phyloP scores from a whole-genome alignment of 352 stramenopile genomes.

The Globisporangium emineosum region DNA sequence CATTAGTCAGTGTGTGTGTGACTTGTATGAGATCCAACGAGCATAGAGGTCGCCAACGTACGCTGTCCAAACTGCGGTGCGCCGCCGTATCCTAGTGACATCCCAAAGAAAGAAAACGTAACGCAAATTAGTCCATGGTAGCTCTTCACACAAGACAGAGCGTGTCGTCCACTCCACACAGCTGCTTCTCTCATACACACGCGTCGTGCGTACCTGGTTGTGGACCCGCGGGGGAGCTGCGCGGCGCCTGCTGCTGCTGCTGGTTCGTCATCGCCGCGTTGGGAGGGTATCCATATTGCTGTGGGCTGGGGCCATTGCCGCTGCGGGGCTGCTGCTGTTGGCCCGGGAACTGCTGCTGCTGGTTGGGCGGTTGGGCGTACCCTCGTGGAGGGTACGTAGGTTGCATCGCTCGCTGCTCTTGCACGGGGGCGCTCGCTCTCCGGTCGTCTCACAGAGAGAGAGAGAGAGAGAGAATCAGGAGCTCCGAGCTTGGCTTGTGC shows the following conservation, averaged over 20 bases:
- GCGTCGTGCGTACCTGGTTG: conserved; percentile 6
- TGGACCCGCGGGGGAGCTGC: conserved; percentile 9
- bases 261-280: conserved; percentile 11
- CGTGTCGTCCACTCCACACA: background rate
- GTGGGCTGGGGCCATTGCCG: conserved; percentile 7
- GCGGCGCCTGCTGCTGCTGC: conserved; percentile 9
- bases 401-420: conserved; percentile 25
- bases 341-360: conserved; percentile 17
- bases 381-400: conserved; percentile 42
- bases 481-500: background rate
- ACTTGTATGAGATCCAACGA: background rate
- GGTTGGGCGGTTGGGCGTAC: conserved; percentile 15
- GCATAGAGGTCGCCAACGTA: conserved; percentile 1
- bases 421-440: background rate
- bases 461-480: background rate
- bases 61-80: conserved; percentile 19
- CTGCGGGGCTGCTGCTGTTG: conserved; percentile 28
- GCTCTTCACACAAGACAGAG: background rate
- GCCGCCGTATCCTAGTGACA: conserved; percentile 8
- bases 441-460: background rate
- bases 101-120: background rate
- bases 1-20: background rate
- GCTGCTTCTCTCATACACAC: background rate
- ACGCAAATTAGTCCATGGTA: background rate
- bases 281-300: conserved; percentile 15